These are phyloP conservation scores for Neurospora cerealis DNA, from an alignment of 495 filamentous ascomycete genomes.

Conservation along the genomic window DNA sequence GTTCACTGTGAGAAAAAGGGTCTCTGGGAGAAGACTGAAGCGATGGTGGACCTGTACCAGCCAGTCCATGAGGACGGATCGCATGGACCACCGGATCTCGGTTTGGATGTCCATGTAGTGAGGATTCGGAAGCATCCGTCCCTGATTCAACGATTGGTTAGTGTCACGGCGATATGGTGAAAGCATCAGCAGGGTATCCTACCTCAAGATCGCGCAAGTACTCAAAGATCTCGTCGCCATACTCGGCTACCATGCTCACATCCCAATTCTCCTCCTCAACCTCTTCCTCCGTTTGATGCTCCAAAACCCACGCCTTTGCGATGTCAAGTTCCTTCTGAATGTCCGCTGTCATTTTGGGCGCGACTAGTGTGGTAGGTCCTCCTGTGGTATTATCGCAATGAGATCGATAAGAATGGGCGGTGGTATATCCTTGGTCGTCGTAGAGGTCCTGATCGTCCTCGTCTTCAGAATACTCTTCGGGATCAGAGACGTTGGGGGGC, in stretches of 20 bases:
- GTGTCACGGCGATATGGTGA: not conserved
- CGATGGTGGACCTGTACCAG: slow-evolving; percentile 90
- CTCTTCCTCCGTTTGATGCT: slow-evolving; percentile 41
- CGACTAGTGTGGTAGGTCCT: slow-evolving; percentile 56
- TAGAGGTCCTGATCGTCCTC: slow-evolving; percentile 68
- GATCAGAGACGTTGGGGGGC: slow-evolving; percentile 33
- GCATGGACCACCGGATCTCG: slow-evolving; percentile 99
- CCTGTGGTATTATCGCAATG: slow-evolving; percentile 76
- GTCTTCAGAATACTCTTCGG: slow-evolving; percentile 68
- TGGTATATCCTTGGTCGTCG: slow-evolving; percentile 74
- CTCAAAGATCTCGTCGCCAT: slow-evolving; percentile 86
- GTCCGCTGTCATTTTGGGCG: slow-evolving; percentile 55
- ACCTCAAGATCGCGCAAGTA: slow-evolving; percentile 91
- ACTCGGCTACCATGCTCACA: slow-evolving; percentile 97
- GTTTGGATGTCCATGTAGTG: slow-evolving; percentile 95
- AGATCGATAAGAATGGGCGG: slow-evolving; percentile 60
- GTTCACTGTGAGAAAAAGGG: slow-evolving; percentile 85
- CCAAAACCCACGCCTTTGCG: slow-evolving; percentile 59
- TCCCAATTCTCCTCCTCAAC: slow-evolving; percentile 84
- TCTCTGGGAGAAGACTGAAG: slow-evolving; percentile 86
- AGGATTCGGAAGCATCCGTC: slow-evolving; percentile 69
- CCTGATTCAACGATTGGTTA: slow-evolving; percentile 36
- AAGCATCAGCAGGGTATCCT: slow-evolving; percentile 18
- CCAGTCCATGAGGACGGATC: slow-evolving; percentile 96
- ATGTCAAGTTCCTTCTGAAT: slow-evolving; percentile 55